A percentile compares a stretch with the other conserved stretches of the same genome.
Conservation (phyloP, 768 basidiomycete genomes). For the Cystofilobasidium bisporidii region DNA sequence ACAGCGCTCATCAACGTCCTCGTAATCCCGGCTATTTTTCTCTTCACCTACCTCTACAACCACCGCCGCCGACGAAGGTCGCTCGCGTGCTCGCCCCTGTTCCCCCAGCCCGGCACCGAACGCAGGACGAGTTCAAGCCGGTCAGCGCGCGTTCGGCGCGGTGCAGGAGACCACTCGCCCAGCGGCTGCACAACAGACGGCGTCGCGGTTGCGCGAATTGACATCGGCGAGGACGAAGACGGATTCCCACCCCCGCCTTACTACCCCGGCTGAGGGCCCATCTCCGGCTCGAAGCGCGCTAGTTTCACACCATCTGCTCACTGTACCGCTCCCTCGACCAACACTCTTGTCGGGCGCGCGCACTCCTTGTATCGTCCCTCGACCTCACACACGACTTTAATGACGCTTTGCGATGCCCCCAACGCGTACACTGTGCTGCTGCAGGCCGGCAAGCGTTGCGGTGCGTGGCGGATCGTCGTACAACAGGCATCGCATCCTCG, state of each 20-base stretch:
- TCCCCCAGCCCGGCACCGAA: neutral
- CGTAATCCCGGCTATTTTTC: constrained; percentile 19
- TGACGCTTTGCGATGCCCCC: no score
- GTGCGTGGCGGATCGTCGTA: no score
- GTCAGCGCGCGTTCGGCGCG: neutral
- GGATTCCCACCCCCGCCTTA: neutral
- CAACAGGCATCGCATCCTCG: no score
- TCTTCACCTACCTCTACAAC: constrained; percentile 16
- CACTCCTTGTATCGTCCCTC: no score
- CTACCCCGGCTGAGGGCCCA: neutral
- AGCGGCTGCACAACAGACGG: neutral
- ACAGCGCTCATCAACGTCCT: constrained; percentile 21
- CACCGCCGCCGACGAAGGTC: neutral
- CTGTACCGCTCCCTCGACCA: no score
- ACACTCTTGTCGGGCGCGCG: no score
- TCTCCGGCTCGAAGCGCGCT: neutral
- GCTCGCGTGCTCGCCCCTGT: neutral
- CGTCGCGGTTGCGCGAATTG: neutral
- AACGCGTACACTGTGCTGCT: no score
- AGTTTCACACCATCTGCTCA: no score
- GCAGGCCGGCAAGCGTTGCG: no score
- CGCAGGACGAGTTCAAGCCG: no score
- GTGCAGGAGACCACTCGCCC: neutral
- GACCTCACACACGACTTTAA: no score
- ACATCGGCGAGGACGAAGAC: neutral